Base-by-base conservation (phyloP, 345 rosid genomes). In the Cardamine chenopodiifolia region DNA sequence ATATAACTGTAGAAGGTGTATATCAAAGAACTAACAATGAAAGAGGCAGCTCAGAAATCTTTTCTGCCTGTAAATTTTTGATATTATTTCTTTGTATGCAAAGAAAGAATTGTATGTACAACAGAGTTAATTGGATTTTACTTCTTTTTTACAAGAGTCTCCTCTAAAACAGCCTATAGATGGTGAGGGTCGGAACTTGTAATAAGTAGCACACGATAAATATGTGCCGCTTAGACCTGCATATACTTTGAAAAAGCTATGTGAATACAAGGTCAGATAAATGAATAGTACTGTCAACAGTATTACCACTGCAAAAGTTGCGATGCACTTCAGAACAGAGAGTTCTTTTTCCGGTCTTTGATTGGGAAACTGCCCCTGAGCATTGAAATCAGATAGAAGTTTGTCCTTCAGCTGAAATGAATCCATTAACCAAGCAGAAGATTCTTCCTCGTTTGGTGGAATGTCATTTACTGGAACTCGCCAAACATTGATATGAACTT, bases 401-500 rank as follows among this genome's bases (percentile, higher is more conserved):
- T 82, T 74, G 82, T 91, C 97, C 76, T 88, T 91, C 42, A 65
- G 34, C 78, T 83, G 70, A 81, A 89, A 91, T 17, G 83, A 72
- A 73, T 89, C 79, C 47, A 85, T 79, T 68, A 89, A 80, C 94
- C 94, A 87, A 8, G 80, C 76, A 39, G 87, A 83, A 22, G 86
- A 82, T 34, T 83, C 89, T 47, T 18, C 71, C 14, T 86, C 82
- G 49, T 81, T 81, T 20, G 50, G 37, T 23, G 94, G 94, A 61
- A 88, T 82, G 18, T 86, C 80, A 20, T 79, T 71, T 1, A 72
- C 25, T 5, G 82, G 78, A 56, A 89, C 77, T 39, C 96, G 87
- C 48, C 77, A 83, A 57, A 89, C 80, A 42, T 91, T 93, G 32
- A 91, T 83, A 74, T 91, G 97, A 66, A 89, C 97, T 85, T 88